Percentiles rank a stretch among this genome's conserved stretches.
These are phyloP conservation scores for Calendula officinalis DNA, from an alignment of 129 eudicot genomes.

Conservation along the genomic window DNA sequence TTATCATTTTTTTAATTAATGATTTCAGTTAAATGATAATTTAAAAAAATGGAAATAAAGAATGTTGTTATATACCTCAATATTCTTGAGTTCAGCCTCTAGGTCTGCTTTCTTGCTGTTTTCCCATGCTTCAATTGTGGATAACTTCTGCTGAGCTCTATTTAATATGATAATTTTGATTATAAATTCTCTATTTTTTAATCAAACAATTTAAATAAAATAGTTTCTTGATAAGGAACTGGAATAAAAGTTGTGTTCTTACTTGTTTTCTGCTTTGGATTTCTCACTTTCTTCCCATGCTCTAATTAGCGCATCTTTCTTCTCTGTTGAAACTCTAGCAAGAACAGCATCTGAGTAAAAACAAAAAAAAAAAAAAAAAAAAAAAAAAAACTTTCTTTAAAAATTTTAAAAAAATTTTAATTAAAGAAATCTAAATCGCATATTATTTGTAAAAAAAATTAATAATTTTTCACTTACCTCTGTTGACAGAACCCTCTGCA, in stretches of 20 bases:
- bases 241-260: constrained; percentile 15
- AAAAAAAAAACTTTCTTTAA: not conserved
- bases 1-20: not conserved
- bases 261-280: constrained; percentile 81
- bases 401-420: too few species aligned
- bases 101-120: constrained; percentile 82
- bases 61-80: constrained; percentile 52
- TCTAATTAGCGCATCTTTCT: constrained; percentile 45
- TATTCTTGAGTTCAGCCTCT: constrained; percentile 72
- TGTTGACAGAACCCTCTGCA: constrained; percentile 66
- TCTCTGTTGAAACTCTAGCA: not conserved
- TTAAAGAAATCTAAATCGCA: not conserved
- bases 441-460: not conserved
- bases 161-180: not conserved
- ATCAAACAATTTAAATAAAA: too few species aligned
- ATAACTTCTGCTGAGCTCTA: constrained; percentile 80
- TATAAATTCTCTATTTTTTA: not conserved
- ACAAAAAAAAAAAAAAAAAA: not conserved
- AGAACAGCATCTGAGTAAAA: not conserved
- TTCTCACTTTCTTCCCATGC: constrained; percentile 96
- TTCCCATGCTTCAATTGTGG: constrained; percentile 73
- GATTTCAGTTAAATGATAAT: not conserved
- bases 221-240: too few species aligned
- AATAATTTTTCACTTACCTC: constrained; percentile 46
- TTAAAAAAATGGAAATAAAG: not conserved